Conservation (phyloP, 306 rosid genomes). For the peach (Prunus persica) region Prunus_persica_NCBIv2 NC_034010.1:27595001-27595500, state of each 20-base stretch:
- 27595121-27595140: constrained; percentile 70
- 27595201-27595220: constrained; percentile 47
- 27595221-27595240: constrained; percentile 13
- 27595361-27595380: constrained; percentile 76
- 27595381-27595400: constrained; percentile 70
- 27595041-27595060: neutral
- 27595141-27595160: constrained; percentile 79
- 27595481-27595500: constrained; percentile 78
- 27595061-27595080: neutral
- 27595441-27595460: neutral
- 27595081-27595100: constrained; percentile 17
- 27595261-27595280: constrained; percentile 25
- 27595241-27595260: constrained; percentile 9
- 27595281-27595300: constrained; percentile 58
- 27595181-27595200: constrained; percentile 67
- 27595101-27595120: constrained; percentile 63
- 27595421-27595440: constrained; percentile 22
- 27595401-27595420: constrained; percentile 68
- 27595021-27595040: constrained; percentile 63
- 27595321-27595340: constrained; percentile 81
- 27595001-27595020: constrained; percentile 81
- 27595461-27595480: constrained; percentile 16
- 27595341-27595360: constrained; percentile 80
- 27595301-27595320: constrained; percentile 84
- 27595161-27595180: constrained; percentile 81